These are phyloP conservation scores for Luvunga scandens DNA, from an alignment of 345 rosid species.

Conservation along the genomic window DNA sequence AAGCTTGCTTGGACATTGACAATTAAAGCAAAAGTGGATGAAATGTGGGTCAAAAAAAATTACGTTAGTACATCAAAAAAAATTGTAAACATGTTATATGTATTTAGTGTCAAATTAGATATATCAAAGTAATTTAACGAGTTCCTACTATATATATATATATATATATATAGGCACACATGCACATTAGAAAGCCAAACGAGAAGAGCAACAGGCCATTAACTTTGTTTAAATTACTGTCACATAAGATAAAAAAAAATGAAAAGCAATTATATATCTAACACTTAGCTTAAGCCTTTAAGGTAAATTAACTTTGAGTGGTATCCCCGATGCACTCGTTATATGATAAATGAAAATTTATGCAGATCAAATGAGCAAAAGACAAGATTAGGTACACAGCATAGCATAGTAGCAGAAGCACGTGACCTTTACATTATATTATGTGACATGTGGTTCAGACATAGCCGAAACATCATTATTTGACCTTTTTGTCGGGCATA, in stretches of 20 bases:
- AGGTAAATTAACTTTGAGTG: slow-evolving; percentile 17
- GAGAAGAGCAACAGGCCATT: neutral
- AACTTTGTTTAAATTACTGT: neutral
- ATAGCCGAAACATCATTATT: slow-evolving; percentile 1
- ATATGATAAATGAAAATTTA: neutral
- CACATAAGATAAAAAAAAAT: neutral
- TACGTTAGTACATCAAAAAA: too few relatives aligned
- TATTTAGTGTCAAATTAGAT: too few relatives aligned
- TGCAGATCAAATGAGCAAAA: neutral
- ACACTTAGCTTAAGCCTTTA: neutral
- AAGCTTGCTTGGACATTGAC: too few relatives aligned
- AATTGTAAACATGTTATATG: too few relatives aligned
- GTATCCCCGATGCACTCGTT: slow-evolving; percentile 25
- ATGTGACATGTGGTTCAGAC: slow-evolving; percentile 6
- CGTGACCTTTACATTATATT: slow-evolving; percentile 5
- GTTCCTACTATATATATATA: too few relatives aligned
- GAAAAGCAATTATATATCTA: neutral
- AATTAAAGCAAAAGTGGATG: too few relatives aligned
- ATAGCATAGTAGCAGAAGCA: slow-evolving; percentile 9
- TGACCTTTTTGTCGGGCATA: slow-evolving; percentile 9
- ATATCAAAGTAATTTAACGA: too few relatives aligned
- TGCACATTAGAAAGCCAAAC: too few relatives aligned
- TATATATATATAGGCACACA: too few relatives aligned
- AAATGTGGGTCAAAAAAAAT: too few relatives aligned
- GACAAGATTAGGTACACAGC: neutral